These are phyloP conservation scores for Pythium angustatum DNA, from an alignment of 352 stramenopile genomes.

Conservation along the genomic window DNA sequence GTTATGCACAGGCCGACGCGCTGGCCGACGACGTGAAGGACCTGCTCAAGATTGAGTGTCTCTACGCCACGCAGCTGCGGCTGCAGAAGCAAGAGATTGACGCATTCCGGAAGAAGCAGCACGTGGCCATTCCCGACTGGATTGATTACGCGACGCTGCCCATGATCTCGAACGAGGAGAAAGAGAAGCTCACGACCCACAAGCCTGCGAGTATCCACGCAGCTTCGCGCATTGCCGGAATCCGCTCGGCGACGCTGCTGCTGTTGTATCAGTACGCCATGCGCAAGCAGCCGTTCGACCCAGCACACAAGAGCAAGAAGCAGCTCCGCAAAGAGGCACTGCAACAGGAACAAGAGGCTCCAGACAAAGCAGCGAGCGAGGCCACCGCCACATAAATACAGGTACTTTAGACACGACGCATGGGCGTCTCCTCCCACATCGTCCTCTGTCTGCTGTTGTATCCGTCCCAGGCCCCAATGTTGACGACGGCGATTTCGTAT, in stretches of 20 bases:
- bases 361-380: no score
- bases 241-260: constrained; percentile 75
- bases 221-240: constrained; percentile 93
- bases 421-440: no score
- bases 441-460: no score
- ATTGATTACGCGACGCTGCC: constrained; percentile 93
- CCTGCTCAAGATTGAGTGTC: constrained; percentile 83
- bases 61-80: constrained; percentile 94
- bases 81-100: constrained; percentile 96
- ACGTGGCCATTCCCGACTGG: constrained; percentile 91
- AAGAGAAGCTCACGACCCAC: constrained; percentile 89
- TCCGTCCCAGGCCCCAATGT: no score
- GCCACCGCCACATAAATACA: background rate
- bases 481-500: no score
- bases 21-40: constrained; percentile 43
- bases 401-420: constrained; percentile 1
- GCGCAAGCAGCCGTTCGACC: constrained; percentile 38
- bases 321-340: constrained; percentile 16
- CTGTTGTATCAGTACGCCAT: constrained; percentile 76
- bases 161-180: constrained; percentile 96
- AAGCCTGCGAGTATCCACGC: constrained; percentile 93
- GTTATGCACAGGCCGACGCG: constrained; percentile 56
- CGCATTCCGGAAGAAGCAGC: constrained; percentile 93
- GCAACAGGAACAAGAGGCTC: constrained; percentile 12
- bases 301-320: constrained; percentile 31